A percentile compares a stretch with the other conserved stretches of the same genome.
phyloP scores from a whole-genome alignment of 768 basidiomycete species.

The Kockovaella imperatae region DNA sequence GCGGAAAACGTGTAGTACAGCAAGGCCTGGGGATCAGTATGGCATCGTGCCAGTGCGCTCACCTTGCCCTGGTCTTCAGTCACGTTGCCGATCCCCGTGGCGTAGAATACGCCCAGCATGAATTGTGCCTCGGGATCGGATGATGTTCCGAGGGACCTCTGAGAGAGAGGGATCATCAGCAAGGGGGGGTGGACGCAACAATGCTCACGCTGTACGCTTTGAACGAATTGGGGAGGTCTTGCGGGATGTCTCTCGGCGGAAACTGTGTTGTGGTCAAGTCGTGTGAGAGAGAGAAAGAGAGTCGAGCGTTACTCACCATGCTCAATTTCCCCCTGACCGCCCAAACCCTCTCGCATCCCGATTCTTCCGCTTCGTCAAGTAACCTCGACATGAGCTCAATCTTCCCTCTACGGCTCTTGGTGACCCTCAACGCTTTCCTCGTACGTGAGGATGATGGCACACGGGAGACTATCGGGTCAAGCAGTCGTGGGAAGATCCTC shows the following conservation, averaged over 20 bases:
- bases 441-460: slow-evolving; percentile 1
- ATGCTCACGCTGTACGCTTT: slow-evolving; percentile 39
- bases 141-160: slow-evolving; percentile 50
- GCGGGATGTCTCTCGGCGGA: slow-evolving; percentile 35
- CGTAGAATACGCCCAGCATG: slow-evolving; percentile 75
- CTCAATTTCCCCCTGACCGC: slow-evolving; percentile 18
- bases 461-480: slow-evolving; percentile 24
- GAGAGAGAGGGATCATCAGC: slow-evolving; percentile 38
- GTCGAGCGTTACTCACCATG: slow-evolving; percentile 24
- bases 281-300: slow-evolving; percentile 4
- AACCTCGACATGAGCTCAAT: slow-evolving; percentile 20
- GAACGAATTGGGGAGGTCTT: slow-evolving; percentile 27
- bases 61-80: slow-evolving; percentile 48
- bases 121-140: slow-evolving; percentile 85
- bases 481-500: slow-evolving; percentile 24
- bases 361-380: slow-evolving; percentile 21
- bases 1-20: slow-evolving; percentile 92
- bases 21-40: slow-evolving; percentile 53
- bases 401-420: slow-evolving; percentile 17
- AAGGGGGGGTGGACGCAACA: slow-evolving; percentile 28
- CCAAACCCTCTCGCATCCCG: slow-evolving; percentile 24
- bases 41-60: slow-evolving; percentile 6
- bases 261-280: slow-evolving; percentile 16
- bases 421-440: slow-evolving; percentile 10
- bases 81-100: slow-evolving; percentile 59